Evolutionary conservation across 305 asterid genomes (phyloP), one percentile per base, ranked within the genome.

Genomic region (Petunia hybrid): DNA sequence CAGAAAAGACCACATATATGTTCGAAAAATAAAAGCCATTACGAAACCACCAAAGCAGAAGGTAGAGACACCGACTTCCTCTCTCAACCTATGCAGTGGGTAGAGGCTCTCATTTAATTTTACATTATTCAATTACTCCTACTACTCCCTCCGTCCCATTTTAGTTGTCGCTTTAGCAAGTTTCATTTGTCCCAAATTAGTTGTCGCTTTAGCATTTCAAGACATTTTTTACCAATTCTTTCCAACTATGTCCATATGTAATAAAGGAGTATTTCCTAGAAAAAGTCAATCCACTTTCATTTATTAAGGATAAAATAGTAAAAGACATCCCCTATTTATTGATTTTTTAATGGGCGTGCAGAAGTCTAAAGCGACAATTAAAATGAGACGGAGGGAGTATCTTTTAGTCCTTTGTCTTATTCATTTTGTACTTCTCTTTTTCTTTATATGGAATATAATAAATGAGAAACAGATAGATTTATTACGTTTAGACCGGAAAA

Each of bases 41-140:
- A 45, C 36, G 53, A 70, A 35, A 35, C 38, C 10, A 8, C 46
- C 56, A 48, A 9, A 6, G 48, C 43, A 67, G 67, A 82, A 76
- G 71, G 64, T 76, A 55, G n/a, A 75, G 69, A 65, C 77, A 55
- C 38, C 61, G 81, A 82, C 71, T 45, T 69, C 71, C 53, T 41
- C 51, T 42, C 51, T 42, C 16, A 22, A 40, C 38, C 31, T 40
- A 51, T 2, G 2, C n/a, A 6, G 53, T 43, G 31, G 80, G 35
- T 39, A 65, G 75, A 75, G 67, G 41, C 69, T 22, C 61, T 73
- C 36, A 41, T 55, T 42, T 8, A 51, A 81, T 41, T 62, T 68
- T 3, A 36, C 46, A 62, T 74, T 60, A 59, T 36, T 39, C 4
- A 41, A 16, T 45, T 81, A 55, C 40, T 53, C 7, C 31, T 22